These are phyloP conservation scores for Epichloe glyceriae DNA, from an alignment of 2,329 filamentous ascomycete species.

Conservation along the genomic window DNA sequence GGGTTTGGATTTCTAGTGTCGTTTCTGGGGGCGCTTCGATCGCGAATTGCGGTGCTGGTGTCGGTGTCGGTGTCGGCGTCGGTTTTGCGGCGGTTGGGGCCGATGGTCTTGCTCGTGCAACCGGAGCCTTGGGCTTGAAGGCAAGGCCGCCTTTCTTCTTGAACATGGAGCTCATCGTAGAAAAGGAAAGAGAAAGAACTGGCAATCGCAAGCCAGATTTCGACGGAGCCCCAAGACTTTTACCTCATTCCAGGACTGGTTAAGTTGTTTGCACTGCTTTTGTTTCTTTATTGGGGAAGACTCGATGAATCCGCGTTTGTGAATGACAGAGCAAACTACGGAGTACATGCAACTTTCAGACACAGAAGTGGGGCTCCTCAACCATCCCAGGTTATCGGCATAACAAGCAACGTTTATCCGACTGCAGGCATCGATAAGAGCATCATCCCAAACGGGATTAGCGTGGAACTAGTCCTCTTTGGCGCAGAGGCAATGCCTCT, in stretches of 20 bases:
- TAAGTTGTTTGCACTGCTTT: background rate
- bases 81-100: slow-evolving; percentile 3
- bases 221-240: background rate
- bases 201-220: background rate
- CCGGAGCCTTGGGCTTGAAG: slow-evolving; percentile 59
- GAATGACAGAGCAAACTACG: background rate
- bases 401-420: slow-evolving; percentile 21
- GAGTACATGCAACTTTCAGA: background rate
- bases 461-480: slow-evolving; percentile 23
- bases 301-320: background rate
- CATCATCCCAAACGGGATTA: slow-evolving; percentile 17
- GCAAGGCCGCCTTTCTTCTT: slow-evolving; percentile 50
- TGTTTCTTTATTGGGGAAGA: background rate
- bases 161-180: slow-evolving; percentile 51
- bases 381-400: background rate
- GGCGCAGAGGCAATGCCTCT: slow-evolving; percentile 21
- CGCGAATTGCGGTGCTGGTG: slow-evolving; percentile 1
- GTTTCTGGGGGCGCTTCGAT: slow-evolving; percentile 1
- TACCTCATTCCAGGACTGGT: background rate
- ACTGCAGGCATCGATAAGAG: slow-evolving; percentile 20
- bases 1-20: background rate
- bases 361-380: slow-evolving; percentile 3
- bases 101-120: slow-evolving; percentile 26
- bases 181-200: background rate
- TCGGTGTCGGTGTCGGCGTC: background rate